These are phyloP conservation scores for Aureobasidium sp. DNA, from an alignment of 2,329 filamentous ascomycete species.

Conservation along the genomic window DNA sequence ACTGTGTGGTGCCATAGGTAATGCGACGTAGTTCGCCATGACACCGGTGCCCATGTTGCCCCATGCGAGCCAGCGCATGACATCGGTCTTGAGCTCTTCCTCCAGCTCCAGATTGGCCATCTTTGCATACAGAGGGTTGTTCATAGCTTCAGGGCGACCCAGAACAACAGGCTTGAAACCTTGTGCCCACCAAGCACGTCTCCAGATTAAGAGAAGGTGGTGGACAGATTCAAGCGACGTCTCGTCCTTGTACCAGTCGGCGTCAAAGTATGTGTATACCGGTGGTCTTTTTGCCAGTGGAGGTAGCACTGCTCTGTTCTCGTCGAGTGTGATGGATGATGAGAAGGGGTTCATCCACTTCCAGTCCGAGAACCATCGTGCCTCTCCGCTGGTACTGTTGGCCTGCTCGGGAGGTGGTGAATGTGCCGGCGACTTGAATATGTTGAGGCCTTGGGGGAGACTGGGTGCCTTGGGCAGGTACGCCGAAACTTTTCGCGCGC, in stretches of 20 bases:
- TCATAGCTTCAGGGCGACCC: slow-evolving; percentile 81
- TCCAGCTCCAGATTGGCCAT: slow-evolving; percentile 71
- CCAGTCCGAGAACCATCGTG: slow-evolving; percentile 90
- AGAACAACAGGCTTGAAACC: slow-evolving; percentile 90
- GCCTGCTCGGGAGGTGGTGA: slow-evolving; percentile 76
- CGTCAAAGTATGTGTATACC: slow-evolving; percentile 94
- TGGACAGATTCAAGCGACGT: slow-evolving; percentile 77
- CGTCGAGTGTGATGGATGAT: slow-evolving; percentile 79
- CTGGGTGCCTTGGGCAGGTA: slow-evolving; percentile 36
- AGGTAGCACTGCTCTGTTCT: slow-evolving; percentile 85
- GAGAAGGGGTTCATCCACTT: slow-evolving; percentile 95
- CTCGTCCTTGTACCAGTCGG: slow-evolving; percentile 67
- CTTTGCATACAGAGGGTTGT: slow-evolving; percentile 80
- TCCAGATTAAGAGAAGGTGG: slow-evolving; percentile 85
- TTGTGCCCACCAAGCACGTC: slow-evolving; percentile 94
- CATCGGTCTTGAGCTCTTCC: slow-evolving; percentile 69
- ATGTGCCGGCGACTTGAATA: slow-evolving; percentile 76
- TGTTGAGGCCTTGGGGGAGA: slow-evolving; percentile 53
- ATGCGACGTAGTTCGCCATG: slow-evolving; percentile 78
- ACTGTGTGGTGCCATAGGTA: slow-evolving; percentile 84
- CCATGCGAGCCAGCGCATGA: slow-evolving; percentile 94
- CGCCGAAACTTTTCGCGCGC: slow-evolving; percentile 43
- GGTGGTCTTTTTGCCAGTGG: slow-evolving; percentile 74
- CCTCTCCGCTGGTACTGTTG: slow-evolving; percentile 81
- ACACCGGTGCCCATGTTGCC: slow-evolving; percentile 89